Evolutionary conservation across 164 flowering plant genomes (phyloP).

Genomic region (Sextonia rubra): DNA sequence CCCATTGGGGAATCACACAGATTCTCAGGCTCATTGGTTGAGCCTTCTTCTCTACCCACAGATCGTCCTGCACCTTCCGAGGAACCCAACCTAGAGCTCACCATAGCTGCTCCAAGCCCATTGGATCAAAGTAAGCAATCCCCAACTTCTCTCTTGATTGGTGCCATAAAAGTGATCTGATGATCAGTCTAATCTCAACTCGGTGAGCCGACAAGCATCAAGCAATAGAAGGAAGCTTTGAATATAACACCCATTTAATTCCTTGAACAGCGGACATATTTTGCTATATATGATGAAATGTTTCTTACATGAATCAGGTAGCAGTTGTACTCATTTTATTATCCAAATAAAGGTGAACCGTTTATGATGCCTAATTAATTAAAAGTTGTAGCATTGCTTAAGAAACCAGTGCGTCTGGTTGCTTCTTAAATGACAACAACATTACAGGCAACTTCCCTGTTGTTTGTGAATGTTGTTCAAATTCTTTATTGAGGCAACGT

Average conservation of each 20-base stretch:
- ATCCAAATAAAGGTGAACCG: not conserved
- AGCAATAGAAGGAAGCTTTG: not conserved
- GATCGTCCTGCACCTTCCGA: constrained; percentile 4
- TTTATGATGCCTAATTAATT: not conserved
- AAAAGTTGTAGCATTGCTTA: not conserved
- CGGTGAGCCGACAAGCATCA: not conserved
- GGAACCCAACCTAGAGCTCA: constrained; percentile 46
- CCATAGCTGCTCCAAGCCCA: constrained; percentile 38
- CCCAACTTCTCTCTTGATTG: constrained; percentile 21
- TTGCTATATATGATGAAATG: not conserved
- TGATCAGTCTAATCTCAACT: not conserved
- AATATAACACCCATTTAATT: not conserved
- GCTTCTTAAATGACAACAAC: not conserved
- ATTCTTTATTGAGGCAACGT: not conserved
- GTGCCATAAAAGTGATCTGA: constrained; percentile 45
- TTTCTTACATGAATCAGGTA: constrained; percentile 1
- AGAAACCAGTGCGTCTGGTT: not conserved
- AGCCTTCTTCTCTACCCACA: constrained; percentile 3
- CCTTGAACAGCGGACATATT: not conserved
- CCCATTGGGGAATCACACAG: constrained; percentile 11
- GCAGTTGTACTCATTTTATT: not conserved
- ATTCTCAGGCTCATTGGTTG: constrained; percentile 9
- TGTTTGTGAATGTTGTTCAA: not conserved
- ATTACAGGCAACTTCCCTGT: not conserved
- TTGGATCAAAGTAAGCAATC: constrained; percentile 27